Evolutionary conservation across 768 basidiomycete species (phyloP), one percentile per base, ranked within the genome.

Genomic region (Pleurotus giganteus): DNA sequence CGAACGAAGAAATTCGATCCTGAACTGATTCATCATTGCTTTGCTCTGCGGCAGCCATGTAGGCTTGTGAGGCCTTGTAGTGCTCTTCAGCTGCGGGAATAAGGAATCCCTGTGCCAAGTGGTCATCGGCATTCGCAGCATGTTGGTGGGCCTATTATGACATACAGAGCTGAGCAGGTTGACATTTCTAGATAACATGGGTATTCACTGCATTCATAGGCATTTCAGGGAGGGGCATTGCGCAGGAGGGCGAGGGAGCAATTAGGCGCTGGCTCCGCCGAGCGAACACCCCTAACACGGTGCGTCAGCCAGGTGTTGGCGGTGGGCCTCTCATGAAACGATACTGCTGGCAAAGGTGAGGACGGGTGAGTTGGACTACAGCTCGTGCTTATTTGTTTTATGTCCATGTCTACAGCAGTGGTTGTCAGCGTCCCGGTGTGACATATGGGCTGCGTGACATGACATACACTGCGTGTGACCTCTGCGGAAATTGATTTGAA

Each of bases 71-170:
- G 26, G 91, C 89, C 63, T 85, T 87, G 57, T 74, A 67, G 61
- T 92, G 88, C 59, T 91, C 87, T 57, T 89, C 85, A 23, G 82
- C 77, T 9, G 91, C 88, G 31, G 82, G 81, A 19, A 90, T 80
- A 50, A 90, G 77, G 4, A 89, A 73, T 11, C 91, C 91, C 56
- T 82, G 79, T 11, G 74, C 76, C 42, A 79, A 64, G 62, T 80
- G 82, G 56, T 91, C 89, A 47, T 92, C 89, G 31, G 89, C 90
- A 62, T 87, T 88, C 13, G 85, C 84, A 51, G 87, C 87, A 69
- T 91, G 89, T 62, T 87, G 84, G 67, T 93, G 88, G 19, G 91
- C 90, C 89, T 92, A 66, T 21, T 47, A 39, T 26, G 45, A 53
- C 24, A 34, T 53, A 53, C 53, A n/a, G 39, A 57, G 53, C 34